Evolutionary conservation across 495 filamentous ascomycete genomes (phyloP), one percentile per base, ranked within the genome.

Genomic region (Cairneyella variabilis): DNA sequence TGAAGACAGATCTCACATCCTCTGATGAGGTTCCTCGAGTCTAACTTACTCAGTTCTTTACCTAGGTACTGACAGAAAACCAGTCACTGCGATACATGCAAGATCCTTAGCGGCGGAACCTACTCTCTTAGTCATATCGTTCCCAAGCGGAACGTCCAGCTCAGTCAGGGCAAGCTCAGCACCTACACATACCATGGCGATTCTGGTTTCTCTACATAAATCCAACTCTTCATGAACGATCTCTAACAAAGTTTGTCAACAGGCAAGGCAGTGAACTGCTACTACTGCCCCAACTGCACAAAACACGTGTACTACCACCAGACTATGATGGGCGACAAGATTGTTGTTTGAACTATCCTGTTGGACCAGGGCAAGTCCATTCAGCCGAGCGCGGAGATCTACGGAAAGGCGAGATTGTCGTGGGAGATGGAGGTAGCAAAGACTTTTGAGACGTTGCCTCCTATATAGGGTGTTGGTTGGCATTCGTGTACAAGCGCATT

Each of bases 11-110:
- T 61, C 64, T 11, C 70, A 76, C 57, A 67, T 78, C 50, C 73
- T 78, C 40, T 76, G 74, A 74, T 75, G 61, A 28, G 64, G 5
- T 9, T 27, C 41, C 23, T 47, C n/a, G 21, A 17, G 30, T n/a
- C n/a, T n/a, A n/a, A n/a, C n/a, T n/a, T n/a, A 11, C n/a, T 34
- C 14, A 36, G 23, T 34, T 26, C 28, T 12, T 30, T 3, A 22
- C 3, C 3, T 32, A 26, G 46, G 11, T 48, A 16, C 36, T 42
- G 10, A 55, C 17, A 11, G 12, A 14, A 2, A 40, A 7, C 27
- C 45, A 76, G 76, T 68, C 76, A 78, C 49, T 78, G 76, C 64
- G 66, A 76, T 48, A 72, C 72, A 30, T 80, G 77, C 69, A 77
- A 79, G 54, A 46, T 61, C 42, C 70, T 79, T 34, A 59, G 64